phyloP scores from a whole-genome alignment of 257 asterid species.

The Solanum medicagineum region DNA sequence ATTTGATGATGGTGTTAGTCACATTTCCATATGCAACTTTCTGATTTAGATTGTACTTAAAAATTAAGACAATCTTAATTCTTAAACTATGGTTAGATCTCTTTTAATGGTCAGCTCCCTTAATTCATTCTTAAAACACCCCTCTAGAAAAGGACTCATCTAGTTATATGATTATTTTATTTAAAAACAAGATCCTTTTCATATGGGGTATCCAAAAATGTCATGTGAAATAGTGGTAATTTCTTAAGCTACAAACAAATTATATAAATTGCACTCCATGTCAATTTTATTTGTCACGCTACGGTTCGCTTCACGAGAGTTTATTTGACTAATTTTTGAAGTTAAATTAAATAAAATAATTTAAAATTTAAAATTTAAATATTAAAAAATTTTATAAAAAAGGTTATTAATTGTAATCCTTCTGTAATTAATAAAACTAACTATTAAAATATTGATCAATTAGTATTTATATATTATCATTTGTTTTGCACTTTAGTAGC shows the following conservation, averaged over 20 bases:
- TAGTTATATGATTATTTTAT: neutral
- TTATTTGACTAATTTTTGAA: neutral
- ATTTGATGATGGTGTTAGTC: slow-evolving; percentile 7
- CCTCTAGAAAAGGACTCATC: neutral
- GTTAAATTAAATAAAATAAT: neutral
- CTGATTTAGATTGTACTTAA: neutral
- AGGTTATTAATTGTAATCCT: neutral
- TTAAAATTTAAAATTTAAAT: neutral
- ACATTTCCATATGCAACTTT: slow-evolving; percentile 9
- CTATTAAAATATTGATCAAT: neutral
- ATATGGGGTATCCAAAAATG: slow-evolving; percentile 7
- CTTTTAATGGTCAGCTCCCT: neutral
- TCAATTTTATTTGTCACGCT: neutral
- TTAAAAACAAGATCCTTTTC: slow-evolving; percentile 12
- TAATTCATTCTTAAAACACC: neutral
- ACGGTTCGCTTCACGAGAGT: neutral
- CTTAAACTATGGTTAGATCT: neutral
- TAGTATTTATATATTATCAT: neutral
- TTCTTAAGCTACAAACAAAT: neutral
- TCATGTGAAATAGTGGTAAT: slow-evolving; percentile 15
- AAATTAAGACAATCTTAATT: neutral
- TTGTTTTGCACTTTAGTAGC: no score
- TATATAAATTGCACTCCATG: neutral
- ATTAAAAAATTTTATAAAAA: neutral
- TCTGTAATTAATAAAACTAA: neutral